Base-by-base conservation (phyloP, 2,329 filamentous ascomycete genomes). In the Monilinia fructicola region DNA sequence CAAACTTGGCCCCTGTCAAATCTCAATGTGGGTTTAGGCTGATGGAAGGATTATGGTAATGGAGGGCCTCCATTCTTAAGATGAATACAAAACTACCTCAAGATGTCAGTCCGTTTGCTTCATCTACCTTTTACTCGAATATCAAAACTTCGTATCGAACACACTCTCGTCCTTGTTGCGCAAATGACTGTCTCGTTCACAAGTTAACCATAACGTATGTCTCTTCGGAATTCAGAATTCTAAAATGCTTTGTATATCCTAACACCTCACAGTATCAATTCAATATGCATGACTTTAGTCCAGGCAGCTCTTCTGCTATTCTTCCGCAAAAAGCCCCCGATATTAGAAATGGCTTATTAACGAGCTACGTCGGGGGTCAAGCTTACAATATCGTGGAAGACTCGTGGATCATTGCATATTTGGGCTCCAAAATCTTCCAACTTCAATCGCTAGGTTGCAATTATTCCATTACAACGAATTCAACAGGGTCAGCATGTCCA, bases 21-120 rank as follows among this genome's bases (percentile, higher is more conserved):
- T 28, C n/a, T 3, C 12, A 40, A 40, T 35, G n/a, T 48, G 56
- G 56, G 18, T 35, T 16, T 16, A 10, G 12, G 56, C 12, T 12
- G 55, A 59, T 3, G 55, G 42, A 59, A 6, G 55, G 42, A 12
- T 48, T 16, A 60, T 23, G 42, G 31, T 18, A 60, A 60, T 60
- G 56, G 42, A 60, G 56, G 56, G 44, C 56, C 56, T 60, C 44
- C 56, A 14, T 35, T 23, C 23, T 23, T 50, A 42, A 50, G n/a
- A 35, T 21, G n/a, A 23, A 59, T 60, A 60, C 56, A 60, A 60
- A 60, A 60, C 21, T 18, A 50, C 44, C 42, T 59, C 35, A 42
- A 42, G 16, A 28, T 59, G 18, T 59, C 26, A 59, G 6, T 48
- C 28, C 56, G 42, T 46, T 11, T 59, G 23, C 5, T 10, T 11